Evolutionary conservation across 1,139 yeast species (phyloP).

Genomic region (Kodamaea suecica): DNA sequence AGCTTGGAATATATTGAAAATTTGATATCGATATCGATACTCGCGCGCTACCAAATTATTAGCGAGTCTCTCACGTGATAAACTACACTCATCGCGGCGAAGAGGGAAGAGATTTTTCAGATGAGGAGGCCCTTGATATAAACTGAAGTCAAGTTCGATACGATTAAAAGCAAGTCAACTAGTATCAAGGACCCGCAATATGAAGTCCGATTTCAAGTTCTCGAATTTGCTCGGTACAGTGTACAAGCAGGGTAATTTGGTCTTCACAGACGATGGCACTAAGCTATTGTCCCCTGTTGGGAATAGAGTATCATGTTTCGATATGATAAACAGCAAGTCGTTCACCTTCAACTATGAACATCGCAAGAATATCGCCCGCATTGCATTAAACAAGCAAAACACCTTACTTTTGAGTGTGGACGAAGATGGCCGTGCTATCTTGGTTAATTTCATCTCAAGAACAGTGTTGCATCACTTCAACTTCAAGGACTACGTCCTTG

Average conservation of each 20-base stretch:
- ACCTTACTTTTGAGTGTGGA: constrained; percentile 84
- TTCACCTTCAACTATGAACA: constrained; percentile 93
- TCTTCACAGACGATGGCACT: constrained; percentile 86
- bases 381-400: constrained; percentile 81
- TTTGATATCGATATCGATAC: neutral
- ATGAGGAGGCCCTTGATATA: too few relatives aligned
- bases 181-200: constrained; percentile 11
- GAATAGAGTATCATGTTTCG: constrained; percentile 86
- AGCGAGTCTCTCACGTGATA: too few relatives aligned
- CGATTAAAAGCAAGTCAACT: neutral
- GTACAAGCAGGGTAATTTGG: constrained; percentile 83
- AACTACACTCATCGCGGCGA: constrained; percentile 3
- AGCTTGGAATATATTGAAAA: too few relatives aligned
- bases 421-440: constrained; percentile 87
- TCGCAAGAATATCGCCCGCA: constrained; percentile 72
- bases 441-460: constrained; percentile 79
- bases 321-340: constrained; percentile 77
- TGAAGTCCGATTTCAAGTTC: constrained; percentile 56
- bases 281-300: constrained; percentile 89
- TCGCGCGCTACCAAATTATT: neutral
- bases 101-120: too few relatives aligned
- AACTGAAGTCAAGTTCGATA: too few relatives aligned
- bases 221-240: constrained; percentile 93
- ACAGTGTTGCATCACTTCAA: constrained; percentile 94
- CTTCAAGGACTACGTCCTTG: constrained; percentile 74